Base-by-base conservation (phyloP, 2,329 filamentous ascomycete genomes). In the Neofusicoccum laricinum region DNA sequence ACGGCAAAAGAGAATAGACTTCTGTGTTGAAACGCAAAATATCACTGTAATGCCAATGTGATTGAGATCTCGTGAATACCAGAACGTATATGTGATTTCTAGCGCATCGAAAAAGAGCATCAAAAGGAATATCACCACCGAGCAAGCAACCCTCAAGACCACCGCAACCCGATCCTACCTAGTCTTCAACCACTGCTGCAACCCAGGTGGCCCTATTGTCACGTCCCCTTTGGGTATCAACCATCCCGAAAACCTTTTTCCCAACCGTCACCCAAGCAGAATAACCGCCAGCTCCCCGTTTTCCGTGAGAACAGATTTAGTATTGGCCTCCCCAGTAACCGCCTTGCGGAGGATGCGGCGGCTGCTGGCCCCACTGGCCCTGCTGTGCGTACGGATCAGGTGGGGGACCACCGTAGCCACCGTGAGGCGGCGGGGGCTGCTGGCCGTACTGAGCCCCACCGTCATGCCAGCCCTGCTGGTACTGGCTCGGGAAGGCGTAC, bases 321-420 rank as follows among this genome's bases (percentile, higher is more conserved):
- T 64, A 64, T 34, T 64, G 63, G 7, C 63, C 63, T 34, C 63
- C 63, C 63, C 63, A 64, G 40, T 64, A 55, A 7, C 63, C 63
- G 11, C 63, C 63, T 3, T 43, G 36, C n/a, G 63, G 63, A 12
- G 63, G 63, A n/a, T 36, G 46, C 14, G 49, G 49, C 2, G 51
- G 51, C 34, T 41, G 61, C 38, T 63, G 61, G 3, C 61, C 61
- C 61, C 61, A 64, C 32, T 64, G 61, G 1, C 50, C 43, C 15
- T 61, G 58, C 19, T 61, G 57, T 14, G 14, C 57, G 19, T 61
- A 61, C 57, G 19, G 45, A 61, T n/a, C 43, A 15, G 21, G 45
- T 21, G 46, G 46, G 3, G 46, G 48, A n/a, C 48, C 61, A 5
- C 45, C 43, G 34, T 53, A 59, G 14, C 63, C 63, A 36, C 63